Conservation (phyloP, 192 early-diverging fungal genomes). For the Lunasporangiospora selenospora region DNA sequence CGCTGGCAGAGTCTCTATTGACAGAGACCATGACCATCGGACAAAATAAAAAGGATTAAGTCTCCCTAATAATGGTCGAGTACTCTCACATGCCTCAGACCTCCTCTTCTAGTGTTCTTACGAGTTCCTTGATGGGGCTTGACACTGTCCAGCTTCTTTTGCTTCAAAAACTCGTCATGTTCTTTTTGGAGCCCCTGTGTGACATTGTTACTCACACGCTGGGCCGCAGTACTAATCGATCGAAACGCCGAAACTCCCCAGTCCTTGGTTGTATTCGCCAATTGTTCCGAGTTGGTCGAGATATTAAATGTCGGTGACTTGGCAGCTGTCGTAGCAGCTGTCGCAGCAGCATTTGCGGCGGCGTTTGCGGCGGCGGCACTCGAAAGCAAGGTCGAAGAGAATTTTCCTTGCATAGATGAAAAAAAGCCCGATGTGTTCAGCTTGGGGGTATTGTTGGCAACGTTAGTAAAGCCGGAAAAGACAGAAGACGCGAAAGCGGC, state of each 20-base stretch:
- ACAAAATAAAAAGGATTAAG: too few relatives aligned
- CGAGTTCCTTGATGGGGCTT: slow-evolving; percentile 49
- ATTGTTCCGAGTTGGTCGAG: slow-evolving; percentile 34
- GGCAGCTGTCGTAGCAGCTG: slow-evolving; percentile 10
- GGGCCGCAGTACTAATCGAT: slow-evolving; percentile 32
- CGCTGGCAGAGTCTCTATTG: slow-evolving; percentile 53
- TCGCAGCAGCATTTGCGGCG: slow-evolving; percentile 22
- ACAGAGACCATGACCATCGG: not conserved
- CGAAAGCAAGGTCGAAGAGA: slow-evolving; percentile 30
- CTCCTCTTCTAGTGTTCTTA: too few relatives aligned
- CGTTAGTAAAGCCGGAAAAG: slow-evolving; percentile 37
- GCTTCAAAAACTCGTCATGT: slow-evolving; percentile 55
- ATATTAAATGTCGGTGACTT: slow-evolving; percentile 26
- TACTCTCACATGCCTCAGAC: too few relatives aligned
- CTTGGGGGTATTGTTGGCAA: slow-evolving; percentile 28
- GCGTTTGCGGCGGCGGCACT: too few relatives aligned
- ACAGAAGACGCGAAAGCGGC: slow-evolving; percentile 25
- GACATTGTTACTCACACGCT: slow-evolving; percentile 38
- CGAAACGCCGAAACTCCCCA: slow-evolving; percentile 45
- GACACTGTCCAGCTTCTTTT: slow-evolving; percentile 50
- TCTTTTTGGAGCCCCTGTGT: slow-evolving; percentile 53
- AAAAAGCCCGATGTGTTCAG: slow-evolving; percentile 39
- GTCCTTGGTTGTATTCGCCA: slow-evolving; percentile 40
- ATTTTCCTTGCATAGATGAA: slow-evolving; percentile 39
- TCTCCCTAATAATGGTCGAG: too few relatives aligned